phyloP scores from a whole-genome alignment of 2,329 filamentous ascomycete species.

The Fusarium sulawesiense region DNA sequence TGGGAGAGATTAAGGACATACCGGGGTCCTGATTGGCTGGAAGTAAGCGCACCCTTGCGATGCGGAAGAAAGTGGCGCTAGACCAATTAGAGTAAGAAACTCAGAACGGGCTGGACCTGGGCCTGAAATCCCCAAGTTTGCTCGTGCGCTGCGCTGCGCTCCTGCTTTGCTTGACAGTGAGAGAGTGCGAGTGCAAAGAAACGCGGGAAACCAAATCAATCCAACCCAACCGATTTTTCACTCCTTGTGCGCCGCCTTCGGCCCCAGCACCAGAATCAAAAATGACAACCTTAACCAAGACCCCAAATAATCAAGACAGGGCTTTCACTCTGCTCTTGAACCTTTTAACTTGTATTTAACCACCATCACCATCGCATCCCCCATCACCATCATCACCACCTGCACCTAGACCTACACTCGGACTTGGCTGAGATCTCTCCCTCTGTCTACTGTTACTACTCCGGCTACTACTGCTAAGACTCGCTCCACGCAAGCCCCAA shows the following conservation, averaged over 20 bases:
- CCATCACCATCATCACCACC: conserved; percentile 45
- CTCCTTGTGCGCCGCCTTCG: conserved; percentile 54
- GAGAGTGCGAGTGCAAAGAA: conserved; percentile 27
- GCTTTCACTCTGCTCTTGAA: conserved; percentile 46
- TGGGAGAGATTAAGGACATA: conserved; percentile 17
- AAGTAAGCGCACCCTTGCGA: conserved; percentile 10
- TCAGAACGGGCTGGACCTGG: conserved; percentile 21
- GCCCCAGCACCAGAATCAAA: conserved; percentile 53
- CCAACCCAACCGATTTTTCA: conserved; percentile 48
- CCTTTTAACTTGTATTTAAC: conserved; percentile 43
- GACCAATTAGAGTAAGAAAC: conserved; percentile 21
- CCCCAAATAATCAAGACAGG: conserved; percentile 54
- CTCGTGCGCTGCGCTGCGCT: conserved; percentile 1
- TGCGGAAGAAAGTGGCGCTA: conserved; percentile 32
- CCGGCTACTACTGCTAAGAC: conserved; percentile 24
- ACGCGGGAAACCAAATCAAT: conserved; percentile 46
- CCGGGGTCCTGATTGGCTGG: conserved; percentile 18
- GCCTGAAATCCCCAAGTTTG: conserved; percentile 31
- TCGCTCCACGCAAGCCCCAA: conserved; percentile 48
- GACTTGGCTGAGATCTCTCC: conserved; percentile 12
- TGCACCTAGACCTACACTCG: conserved; percentile 9
- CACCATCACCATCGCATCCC: conserved; percentile 25
- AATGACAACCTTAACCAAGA: conserved; percentile 56
- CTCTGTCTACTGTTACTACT: not conserved
- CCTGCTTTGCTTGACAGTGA: not conserved